These are phyloP conservation scores for Lasiodiplodia gonubiensis DNA, from an alignment of 2,329 filamentous ascomycete species.

Conservation along the genomic window DNA sequence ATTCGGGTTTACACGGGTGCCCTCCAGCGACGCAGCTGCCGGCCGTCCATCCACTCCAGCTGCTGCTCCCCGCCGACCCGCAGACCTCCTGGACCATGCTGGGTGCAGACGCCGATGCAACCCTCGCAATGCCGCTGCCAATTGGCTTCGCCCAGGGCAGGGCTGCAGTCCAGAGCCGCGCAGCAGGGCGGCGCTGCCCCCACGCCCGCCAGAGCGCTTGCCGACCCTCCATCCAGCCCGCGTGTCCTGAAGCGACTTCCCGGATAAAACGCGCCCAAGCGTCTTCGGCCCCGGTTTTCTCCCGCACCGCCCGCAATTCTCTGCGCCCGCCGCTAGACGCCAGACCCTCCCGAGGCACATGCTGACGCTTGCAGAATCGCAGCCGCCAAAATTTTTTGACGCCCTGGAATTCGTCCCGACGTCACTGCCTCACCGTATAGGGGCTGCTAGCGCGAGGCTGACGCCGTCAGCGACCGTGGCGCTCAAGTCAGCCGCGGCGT, in stretches of 20 bases:
- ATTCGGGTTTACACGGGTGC: not conserved
- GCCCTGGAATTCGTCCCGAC: not conserved
- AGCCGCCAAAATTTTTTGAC: not conserved
- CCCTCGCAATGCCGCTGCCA: not conserved
- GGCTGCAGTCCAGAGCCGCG: slow-evolving; percentile 2
- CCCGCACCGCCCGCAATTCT: slow-evolving; percentile 16
- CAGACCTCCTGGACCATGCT: slow-evolving; percentile 2
- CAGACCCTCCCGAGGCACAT: slow-evolving; percentile 15
- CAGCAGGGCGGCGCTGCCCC: not conserved
- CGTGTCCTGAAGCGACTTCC: not conserved
- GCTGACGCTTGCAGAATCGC: not conserved
- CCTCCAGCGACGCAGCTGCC: not conserved
- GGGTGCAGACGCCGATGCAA: not conserved
- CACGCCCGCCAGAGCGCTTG: not conserved
- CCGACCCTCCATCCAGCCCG: not conserved
- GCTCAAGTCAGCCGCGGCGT: not conserved
- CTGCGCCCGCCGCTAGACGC: slow-evolving; percentile 1
- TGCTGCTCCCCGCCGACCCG: slow-evolving; percentile 5
- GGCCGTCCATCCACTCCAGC: slow-evolving; percentile 3
- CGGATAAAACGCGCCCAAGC: slow-evolving; percentile 5
- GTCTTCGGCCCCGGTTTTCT: slow-evolving; percentile 22
- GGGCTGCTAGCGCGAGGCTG: not conserved
- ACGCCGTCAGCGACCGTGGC: not conserved
- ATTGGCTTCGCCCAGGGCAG: not conserved
- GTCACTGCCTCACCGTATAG: slow-evolving; percentile 1